A percentile compares a stretch with the other conserved stretches of the same genome.
Evolutionary conservation across 768 basidiomycete species (phyloP).

Genomic region (Pleurotus djamor): DNA sequence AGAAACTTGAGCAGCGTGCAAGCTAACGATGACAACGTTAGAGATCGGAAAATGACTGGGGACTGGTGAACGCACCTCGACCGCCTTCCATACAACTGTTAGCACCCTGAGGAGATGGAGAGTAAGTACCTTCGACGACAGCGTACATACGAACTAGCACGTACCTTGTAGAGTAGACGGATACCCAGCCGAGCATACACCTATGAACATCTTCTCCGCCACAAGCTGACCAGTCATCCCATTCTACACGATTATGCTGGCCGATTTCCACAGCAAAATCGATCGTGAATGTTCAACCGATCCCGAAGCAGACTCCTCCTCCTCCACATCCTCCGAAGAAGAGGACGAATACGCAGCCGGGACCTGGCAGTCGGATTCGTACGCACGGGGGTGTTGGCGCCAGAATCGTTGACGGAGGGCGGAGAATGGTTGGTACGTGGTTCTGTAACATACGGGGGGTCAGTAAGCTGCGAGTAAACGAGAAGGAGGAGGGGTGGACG

Average conservation of each 20-base stretch:
- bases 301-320: too few relatives aligned
- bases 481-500: too few relatives aligned
- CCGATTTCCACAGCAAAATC: slow-evolving; percentile 72
- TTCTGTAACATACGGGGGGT: too few relatives aligned
- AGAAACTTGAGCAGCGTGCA: slow-evolving; percentile 84
- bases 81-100: slow-evolving; percentile 87
- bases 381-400: too few relatives aligned
- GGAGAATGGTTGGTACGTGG: too few relatives aligned
- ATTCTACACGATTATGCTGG: slow-evolving; percentile 98
- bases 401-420: too few relatives aligned
- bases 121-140: background rate
- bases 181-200: slow-evolving; percentile 92
- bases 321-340: too few relatives aligned
- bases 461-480: too few relatives aligned
- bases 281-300: too few relatives aligned
- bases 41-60: background rate
- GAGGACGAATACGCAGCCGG: too few relatives aligned
- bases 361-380: too few relatives aligned
- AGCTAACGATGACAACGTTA: slow-evolving; percentile 37
- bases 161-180: slow-evolving; percentile 81
- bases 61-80: slow-evolving; percentile 45
- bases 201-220: slow-evolving; percentile 99
- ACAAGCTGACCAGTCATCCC: slow-evolving; percentile 86
- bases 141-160: background rate
- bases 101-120: slow-evolving; percentile 52